phyloP scores from a whole-genome alignment of 768 basidiomycete species.

The Gymnopilus junonius region DNA sequence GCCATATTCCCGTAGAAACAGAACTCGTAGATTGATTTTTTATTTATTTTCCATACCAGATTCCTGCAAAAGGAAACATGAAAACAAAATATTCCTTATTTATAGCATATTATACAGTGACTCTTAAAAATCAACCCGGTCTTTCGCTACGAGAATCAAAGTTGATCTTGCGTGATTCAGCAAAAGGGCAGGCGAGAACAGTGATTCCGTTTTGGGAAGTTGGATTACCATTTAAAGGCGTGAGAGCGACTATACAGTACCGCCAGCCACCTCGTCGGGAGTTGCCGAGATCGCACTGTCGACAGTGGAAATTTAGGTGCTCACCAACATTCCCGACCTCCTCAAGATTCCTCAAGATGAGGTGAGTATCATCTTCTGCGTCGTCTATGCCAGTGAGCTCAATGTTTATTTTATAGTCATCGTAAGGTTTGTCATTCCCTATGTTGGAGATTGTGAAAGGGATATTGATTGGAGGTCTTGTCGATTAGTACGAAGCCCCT shows the following conservation, averaged over 20 bases:
- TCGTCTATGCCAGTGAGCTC: constrained; percentile 6
- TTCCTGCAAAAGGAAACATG: too few species aligned
- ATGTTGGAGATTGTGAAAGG: constrained; percentile 1
- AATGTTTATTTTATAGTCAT: constrained; percentile 55
- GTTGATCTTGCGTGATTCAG: background rate
- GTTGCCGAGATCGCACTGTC: constrained; percentile 31
- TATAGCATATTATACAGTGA: too few species aligned
- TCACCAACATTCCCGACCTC: constrained; percentile 38
- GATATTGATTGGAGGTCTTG: constrained; percentile 15
- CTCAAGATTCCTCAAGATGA: constrained; percentile 63
- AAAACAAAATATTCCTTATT: too few species aligned
- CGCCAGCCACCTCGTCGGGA: constrained; percentile 43
- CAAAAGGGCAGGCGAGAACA: too few species aligned
- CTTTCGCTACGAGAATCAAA: too few species aligned
- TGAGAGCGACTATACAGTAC: constrained; percentile 40
- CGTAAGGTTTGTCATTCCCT: constrained; percentile 69
- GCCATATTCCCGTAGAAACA: too few species aligned
- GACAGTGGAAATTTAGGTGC: constrained; percentile 30
- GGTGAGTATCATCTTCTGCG: constrained; percentile 43
- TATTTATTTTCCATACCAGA: too few species aligned
- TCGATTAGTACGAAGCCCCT: constrained; percentile 90
- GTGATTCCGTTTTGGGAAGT: constrained; percentile 16
- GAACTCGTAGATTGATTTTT: too few species aligned
- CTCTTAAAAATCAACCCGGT: too few species aligned
- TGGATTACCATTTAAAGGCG: constrained; percentile 17